Evolutionary conservation across 345 rosid species (phyloP).

Genomic region (Litchi chinensis): DNA sequence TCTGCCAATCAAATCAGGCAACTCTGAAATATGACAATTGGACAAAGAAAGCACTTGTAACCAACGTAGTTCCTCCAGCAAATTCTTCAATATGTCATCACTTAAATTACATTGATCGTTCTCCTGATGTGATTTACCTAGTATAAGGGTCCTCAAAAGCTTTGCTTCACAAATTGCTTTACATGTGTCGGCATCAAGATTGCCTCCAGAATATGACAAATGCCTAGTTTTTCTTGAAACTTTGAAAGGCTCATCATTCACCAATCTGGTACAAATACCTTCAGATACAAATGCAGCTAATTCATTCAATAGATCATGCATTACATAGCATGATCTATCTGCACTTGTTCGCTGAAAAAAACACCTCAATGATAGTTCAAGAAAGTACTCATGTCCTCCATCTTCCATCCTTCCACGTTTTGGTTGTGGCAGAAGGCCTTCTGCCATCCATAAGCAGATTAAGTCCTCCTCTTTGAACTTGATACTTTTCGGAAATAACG

Average conservation of each 20-base stretch:
- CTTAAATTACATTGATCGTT: neutral
- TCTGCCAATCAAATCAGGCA: conserved; percentile 28
- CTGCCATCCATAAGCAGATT: conserved; percentile 38
- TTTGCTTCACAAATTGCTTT: conserved; percentile 3
- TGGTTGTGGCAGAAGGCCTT: conserved; percentile 14
- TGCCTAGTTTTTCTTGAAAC: conserved; percentile 16
- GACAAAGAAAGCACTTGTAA: conserved; percentile 23
- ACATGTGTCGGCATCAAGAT: conserved; percentile 12
- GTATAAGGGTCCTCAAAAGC: conserved; percentile 9
- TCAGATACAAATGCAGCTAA: conserved; percentile 28
- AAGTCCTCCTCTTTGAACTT: conserved; percentile 12
- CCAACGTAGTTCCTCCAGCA: conserved; percentile 16
- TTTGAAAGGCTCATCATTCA: neutral
- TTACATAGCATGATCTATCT: conserved; percentile 6
- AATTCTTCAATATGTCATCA: neutral
- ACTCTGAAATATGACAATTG: conserved; percentile 11
- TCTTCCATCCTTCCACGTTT: conserved; percentile 14
- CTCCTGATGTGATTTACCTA: neutral
- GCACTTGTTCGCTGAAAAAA: conserved; percentile 16
- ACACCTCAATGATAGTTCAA: conserved; percentile 8
- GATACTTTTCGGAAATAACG: conserved; percentile 20
- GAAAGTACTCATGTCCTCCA: conserved; percentile 3
- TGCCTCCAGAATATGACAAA: conserved; percentile 15
- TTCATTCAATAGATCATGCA: conserved; percentile 35
- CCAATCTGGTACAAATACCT: conserved; percentile 7